A percentile compares a stretch with the other conserved stretches of the same genome.
These are phyloP conservation scores for Linnemannia elongata DNA, from an alignment of 192 early-diverging fungal genomes.

Conservation along the genomic window DNA sequence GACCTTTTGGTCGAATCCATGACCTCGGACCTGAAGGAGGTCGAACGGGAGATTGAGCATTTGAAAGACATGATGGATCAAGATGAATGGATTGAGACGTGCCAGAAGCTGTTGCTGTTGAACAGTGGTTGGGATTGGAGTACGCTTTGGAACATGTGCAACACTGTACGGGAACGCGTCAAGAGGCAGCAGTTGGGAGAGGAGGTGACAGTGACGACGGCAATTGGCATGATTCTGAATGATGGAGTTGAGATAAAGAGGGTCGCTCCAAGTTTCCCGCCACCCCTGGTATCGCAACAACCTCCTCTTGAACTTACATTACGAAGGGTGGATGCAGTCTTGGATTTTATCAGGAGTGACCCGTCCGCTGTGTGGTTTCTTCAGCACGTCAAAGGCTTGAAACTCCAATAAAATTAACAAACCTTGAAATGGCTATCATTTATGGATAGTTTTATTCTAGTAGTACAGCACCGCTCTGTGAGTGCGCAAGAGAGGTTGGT, in stretches of 20 bases:
- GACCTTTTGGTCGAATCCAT: conserved; percentile 61
- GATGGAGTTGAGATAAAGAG: conserved; percentile 12
- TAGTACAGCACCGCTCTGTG: background rate
- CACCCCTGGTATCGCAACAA: conserved; percentile 36
- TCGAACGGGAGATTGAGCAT: conserved; percentile 68
- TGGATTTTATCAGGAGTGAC: conserved; percentile 25
- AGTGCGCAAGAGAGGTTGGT: background rate
- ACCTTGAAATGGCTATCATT: background rate
- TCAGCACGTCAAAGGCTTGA: conserved; percentile 18
- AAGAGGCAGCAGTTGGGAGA: background rate
- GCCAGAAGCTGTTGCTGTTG: conserved; percentile 61
- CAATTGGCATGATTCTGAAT: background rate
- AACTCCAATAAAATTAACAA: background rate
- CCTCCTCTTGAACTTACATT: conserved; percentile 43
- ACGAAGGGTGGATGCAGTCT: conserved; percentile 9
- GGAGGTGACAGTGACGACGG: background rate
- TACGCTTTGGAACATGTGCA: conserved; percentile 57
- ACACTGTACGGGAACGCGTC: conserved; percentile 20
- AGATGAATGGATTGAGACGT: conserved; percentile 59
- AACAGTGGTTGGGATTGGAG: conserved; percentile 70
- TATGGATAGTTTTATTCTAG: background rate
- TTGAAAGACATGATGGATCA: conserved; percentile 60
- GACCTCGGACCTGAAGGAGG: conserved; percentile 59
- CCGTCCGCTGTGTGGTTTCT: conserved; percentile 42
- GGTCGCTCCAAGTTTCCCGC: conserved; percentile 29